Evolutionary conservation across 108 stramenopile species (phyloP).

Genomic region (Ochromonas danica): DNA sequence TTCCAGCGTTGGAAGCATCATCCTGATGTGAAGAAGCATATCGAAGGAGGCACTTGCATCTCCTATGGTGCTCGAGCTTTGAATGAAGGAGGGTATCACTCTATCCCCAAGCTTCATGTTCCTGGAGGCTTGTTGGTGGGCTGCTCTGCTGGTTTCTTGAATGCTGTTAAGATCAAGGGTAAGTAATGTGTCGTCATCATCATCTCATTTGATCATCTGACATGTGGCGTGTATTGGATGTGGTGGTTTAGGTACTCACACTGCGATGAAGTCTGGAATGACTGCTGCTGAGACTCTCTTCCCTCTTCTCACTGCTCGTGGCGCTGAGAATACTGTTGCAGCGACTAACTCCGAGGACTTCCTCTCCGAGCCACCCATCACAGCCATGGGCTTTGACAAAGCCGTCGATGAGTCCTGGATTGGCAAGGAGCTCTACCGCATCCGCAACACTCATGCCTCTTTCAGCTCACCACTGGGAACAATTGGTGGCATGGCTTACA

Average conservation of each 20-base stretch:
- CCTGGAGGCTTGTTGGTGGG: constrained; percentile 88
- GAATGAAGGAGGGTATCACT: constrained; percentile 94
- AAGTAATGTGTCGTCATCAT: too few species aligned
- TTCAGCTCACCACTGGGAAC: constrained; percentile 57
- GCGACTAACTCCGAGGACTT: too few species aligned
- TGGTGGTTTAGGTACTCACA: too few species aligned
- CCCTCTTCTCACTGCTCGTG: constrained; percentile 63
- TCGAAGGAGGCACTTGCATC: constrained; percentile 90
- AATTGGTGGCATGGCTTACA: constrained; percentile 73
- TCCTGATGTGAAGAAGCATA: constrained; percentile 73
- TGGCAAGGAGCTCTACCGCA: constrained; percentile 81
- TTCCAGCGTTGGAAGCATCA: constrained; percentile 87
- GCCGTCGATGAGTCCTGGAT: constrained; percentile 84
- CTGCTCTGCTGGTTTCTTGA: constrained; percentile 94
- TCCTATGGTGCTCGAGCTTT: constrained; percentile 93
- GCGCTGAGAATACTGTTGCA: constrained; percentile 20
- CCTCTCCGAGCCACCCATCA: too few species aligned
- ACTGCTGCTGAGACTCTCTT: constrained; percentile 83
- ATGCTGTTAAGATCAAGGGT: constrained; percentile 98
- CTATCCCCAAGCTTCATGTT: constrained; percentile 91
- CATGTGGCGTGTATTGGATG: too few species aligned
- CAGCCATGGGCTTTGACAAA: too few species aligned
- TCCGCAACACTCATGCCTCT: constrained; percentile 93
- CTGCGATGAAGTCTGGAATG: constrained; percentile 79
- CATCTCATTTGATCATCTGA: too few species aligned